Percentiles rank a stretch among this genome's conserved stretches.
phyloP scores from a whole-genome alignment of 371 early-diverging fungal species.

The Zopfochytrium polystomum region DNA sequence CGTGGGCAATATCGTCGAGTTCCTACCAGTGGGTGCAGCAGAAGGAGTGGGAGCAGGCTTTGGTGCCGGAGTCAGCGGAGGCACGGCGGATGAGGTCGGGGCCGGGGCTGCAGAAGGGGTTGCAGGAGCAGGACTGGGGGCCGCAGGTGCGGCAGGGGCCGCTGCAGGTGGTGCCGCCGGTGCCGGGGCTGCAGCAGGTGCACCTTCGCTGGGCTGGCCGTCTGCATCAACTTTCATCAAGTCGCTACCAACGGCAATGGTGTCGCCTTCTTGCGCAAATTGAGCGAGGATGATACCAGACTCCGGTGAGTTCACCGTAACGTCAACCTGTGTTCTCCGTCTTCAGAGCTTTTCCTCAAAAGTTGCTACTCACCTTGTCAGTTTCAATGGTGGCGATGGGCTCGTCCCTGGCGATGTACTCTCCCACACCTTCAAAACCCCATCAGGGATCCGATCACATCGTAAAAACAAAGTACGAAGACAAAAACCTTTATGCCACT shows the following conservation, averaged over 20 bases:
- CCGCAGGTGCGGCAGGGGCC: conserved; percentile 10
- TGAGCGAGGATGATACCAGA: conserved; percentile 81
- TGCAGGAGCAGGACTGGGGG: conserved; percentile 26
- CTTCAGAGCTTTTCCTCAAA: neutral
- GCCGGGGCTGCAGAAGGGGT: conserved; percentile 32
- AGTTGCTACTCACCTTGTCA: conserved; percentile 93
- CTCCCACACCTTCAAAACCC: conserved; percentile 77
- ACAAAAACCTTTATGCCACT: conserved; percentile 85
- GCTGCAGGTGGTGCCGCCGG: conserved; percentile 31
- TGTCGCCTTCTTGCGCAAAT: conserved; percentile 88
- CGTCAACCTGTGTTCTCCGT: conserved; percentile 63
- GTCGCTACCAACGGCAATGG: conserved; percentile 87
- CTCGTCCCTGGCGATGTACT: conserved; percentile 90
- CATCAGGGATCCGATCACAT: neutral
- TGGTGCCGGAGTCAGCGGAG: neutral
- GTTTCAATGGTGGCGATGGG: conserved; percentile 96
- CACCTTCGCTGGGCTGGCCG: conserved; percentile 69
- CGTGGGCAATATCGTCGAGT: neutral
- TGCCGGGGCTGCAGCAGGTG: conserved; percentile 17
- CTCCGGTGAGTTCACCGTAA: conserved; percentile 92
- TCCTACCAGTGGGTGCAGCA: neutral
- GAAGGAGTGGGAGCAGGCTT: neutral
- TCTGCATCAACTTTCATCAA: conserved; percentile 82
- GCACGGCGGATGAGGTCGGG: conserved; percentile 2
- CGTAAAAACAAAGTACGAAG: conserved; percentile 3